Base-by-base conservation (phyloP, 345 rosid species). In the Eutrema yunnanense region DNA sequence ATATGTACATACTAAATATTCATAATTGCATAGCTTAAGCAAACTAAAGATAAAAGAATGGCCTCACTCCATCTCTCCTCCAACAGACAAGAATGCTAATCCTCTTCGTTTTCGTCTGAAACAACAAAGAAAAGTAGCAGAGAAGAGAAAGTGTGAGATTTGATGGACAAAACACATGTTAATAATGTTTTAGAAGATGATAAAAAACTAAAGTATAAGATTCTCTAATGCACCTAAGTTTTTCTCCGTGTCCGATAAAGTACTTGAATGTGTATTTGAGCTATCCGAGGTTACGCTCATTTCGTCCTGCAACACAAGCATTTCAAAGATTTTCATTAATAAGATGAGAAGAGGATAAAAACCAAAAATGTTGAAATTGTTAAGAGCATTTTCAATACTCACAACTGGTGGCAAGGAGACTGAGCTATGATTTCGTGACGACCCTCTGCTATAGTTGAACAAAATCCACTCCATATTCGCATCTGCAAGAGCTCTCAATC, bases 401-500 rank as follows among this genome's bases (percentile, higher is more conserved):
- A 85, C 91, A 50, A 72, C 71, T 78, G 83, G 79, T 51, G 81
- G 36, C 50, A 62, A 33, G 36, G 81, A 71, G 41, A 57, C 41
- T 12, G 38, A 56, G 74, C 80, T 81, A 40, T 70, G 78, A 54
- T 13, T 59, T 14, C 85, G 82, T 43, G 83, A 75, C 27, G 74
- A 67, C 3, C 75, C 75, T 9, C 60, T 63, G 46, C 73, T 77
- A 53, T 58, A 43, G 26, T 72, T 72, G 12, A 65, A 70, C 61
- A 74, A 57, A 76, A 74, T 30, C 67, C 74, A 61, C 14, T 62
- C 62, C 84, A 76, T 73, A 60, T 65, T 82, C 22, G 81, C 86
- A 59, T 88, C 89, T 6, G 89, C 92, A 5, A 81, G 66, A 32
- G 85, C 84, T 75, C 93, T 86, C 78, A 94, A 62, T 67, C 75